A percentile compares a stretch with the other conserved stretches of the same genome.
Evolutionary conservation across 257 asterid species (phyloP).

Genomic region (Jaltomata sinuosa): DNA sequence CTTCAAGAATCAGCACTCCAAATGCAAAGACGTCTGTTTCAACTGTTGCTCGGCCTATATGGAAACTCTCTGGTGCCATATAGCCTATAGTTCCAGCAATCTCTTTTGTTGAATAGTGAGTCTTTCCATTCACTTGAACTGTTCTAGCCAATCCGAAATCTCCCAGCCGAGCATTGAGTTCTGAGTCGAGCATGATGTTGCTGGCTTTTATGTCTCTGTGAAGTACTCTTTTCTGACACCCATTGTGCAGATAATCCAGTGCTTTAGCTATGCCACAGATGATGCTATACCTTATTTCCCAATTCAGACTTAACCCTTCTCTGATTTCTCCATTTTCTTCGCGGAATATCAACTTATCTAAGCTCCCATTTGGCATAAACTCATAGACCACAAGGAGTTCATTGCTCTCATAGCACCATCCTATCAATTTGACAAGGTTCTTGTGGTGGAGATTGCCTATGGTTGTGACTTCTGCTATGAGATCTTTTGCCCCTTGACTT

Average conservation of each 20-base stretch:
- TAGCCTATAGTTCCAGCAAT: slow-evolving; percentile 12
- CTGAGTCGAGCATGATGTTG: slow-evolving; percentile 10
- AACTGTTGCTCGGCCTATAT: slow-evolving; percentile 5
- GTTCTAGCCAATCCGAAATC: slow-evolving; percentile 10
- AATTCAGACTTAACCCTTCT: neutral
- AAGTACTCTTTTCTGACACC: slow-evolving; percentile 5
- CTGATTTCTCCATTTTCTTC: neutral
- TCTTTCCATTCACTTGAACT: neutral
- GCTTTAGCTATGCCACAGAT: slow-evolving; percentile 1
- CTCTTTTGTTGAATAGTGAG: slow-evolving; percentile 11
- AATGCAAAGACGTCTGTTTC: slow-evolving; percentile 14
- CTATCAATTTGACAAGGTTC: slow-evolving; percentile 7
- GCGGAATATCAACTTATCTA: neutral
- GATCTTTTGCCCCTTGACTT: slow-evolving; percentile 1
- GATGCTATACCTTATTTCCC: slow-evolving; percentile 1
- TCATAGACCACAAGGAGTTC: slow-evolving; percentile 12
- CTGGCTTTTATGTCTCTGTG: slow-evolving; percentile 13
- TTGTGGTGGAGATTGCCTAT: slow-evolving; percentile 8
- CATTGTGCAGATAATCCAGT: slow-evolving; percentile 15
- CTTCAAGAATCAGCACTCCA: slow-evolving; percentile 13
- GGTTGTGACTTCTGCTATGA: slow-evolving; percentile 14
- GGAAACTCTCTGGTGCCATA: slow-evolving; percentile 14
- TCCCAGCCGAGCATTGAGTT: slow-evolving; percentile 1
- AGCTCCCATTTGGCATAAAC: slow-evolving; percentile 15
- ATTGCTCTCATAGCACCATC: slow-evolving; percentile 4